These are phyloP conservation scores for Uronychia setigera DNA, from an alignment of 73 alveolate species.

Conservation along the genomic window DNA sequence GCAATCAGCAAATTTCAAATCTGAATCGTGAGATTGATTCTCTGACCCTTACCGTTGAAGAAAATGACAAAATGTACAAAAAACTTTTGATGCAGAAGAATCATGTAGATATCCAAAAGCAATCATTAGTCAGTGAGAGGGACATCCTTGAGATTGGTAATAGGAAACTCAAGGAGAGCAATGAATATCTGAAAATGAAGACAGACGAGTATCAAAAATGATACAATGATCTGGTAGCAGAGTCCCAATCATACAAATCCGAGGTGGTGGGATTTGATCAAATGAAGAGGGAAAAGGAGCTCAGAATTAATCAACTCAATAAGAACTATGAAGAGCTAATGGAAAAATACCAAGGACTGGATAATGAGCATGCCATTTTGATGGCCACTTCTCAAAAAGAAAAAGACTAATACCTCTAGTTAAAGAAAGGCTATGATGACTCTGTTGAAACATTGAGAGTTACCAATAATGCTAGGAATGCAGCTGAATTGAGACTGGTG, in stretches of 20 bases:
- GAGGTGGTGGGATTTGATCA: slow-evolving; percentile 40
- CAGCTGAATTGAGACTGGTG: slow-evolving; percentile 28
- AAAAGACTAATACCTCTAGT: slow-evolving; percentile 25
- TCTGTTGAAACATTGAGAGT: slow-evolving; percentile 46
- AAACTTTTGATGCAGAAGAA: neutral
- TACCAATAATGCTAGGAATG: slow-evolving; percentile 57
- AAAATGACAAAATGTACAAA: neutral
- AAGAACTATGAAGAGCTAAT: slow-evolving; percentile 7
- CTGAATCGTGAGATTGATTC: neutral
- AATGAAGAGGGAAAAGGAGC: slow-evolving; percentile 36
- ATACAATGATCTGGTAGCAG: neutral
- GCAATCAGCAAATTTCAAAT: neutral
- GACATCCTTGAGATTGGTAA: neutral
- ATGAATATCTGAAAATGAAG: slow-evolving; percentile 13
- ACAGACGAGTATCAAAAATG: neutral
- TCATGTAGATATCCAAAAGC: neutral
- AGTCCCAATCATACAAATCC: slow-evolving; percentile 27
- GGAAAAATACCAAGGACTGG: slow-evolving; percentile 19
- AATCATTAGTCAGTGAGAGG: neutral
- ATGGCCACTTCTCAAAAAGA: slow-evolving; percentile 15
- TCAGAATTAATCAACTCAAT: slow-evolving; percentile 31
- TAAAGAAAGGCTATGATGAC: slow-evolving; percentile 26
- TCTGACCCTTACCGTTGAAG: neutral
- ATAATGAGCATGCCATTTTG: slow-evolving; percentile 24
- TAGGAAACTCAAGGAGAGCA: slow-evolving; percentile 21